phyloP scores from a whole-genome alignment of 176 grass and related monocot genomes.

The Oryza rufipogon region DNA sequence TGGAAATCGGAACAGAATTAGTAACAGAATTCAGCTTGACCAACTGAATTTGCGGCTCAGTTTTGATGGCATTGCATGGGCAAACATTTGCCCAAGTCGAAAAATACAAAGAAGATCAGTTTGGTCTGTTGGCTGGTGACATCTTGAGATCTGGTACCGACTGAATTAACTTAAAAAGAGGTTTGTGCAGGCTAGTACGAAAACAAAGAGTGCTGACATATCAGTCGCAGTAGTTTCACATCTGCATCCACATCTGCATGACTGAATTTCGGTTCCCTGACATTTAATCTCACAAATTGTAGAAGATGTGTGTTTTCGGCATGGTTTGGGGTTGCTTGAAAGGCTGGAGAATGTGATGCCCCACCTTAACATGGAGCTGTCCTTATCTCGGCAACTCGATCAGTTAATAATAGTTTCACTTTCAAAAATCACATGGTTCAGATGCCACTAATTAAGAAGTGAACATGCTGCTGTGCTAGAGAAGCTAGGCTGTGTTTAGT shows the following conservation, averaged over 20 bases:
- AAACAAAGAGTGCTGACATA: neutral
- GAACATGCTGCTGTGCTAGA: too few species aligned
- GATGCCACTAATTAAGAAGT: too few species aligned
- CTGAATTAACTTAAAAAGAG: neutral
- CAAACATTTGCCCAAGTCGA: neutral
- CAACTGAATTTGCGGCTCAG: slow-evolving; percentile 34
- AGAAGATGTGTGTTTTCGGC: neutral
- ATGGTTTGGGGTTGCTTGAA: slow-evolving; percentile 6
- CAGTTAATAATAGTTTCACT: neutral
- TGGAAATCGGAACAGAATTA: neutral
- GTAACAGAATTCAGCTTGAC: neutral
- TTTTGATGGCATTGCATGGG: slow-evolving; percentile 6
- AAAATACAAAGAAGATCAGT: neutral
- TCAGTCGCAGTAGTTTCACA: neutral
- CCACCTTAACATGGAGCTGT: neutral
- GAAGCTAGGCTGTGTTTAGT: too few species aligned
- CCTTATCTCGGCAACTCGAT: neutral
- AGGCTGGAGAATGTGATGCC: slow-evolving; percentile 2
- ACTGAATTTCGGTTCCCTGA: too few species aligned
- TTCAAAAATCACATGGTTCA: neutral
- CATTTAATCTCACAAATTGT: neutral
- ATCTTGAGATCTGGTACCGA: neutral
- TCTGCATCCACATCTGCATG: neutral
- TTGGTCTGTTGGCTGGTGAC: neutral
- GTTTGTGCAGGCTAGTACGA: neutral